Base-by-base conservation (phyloP, 1,284 basidiomycete genomes). In the Serendipita sp. region DNA sequence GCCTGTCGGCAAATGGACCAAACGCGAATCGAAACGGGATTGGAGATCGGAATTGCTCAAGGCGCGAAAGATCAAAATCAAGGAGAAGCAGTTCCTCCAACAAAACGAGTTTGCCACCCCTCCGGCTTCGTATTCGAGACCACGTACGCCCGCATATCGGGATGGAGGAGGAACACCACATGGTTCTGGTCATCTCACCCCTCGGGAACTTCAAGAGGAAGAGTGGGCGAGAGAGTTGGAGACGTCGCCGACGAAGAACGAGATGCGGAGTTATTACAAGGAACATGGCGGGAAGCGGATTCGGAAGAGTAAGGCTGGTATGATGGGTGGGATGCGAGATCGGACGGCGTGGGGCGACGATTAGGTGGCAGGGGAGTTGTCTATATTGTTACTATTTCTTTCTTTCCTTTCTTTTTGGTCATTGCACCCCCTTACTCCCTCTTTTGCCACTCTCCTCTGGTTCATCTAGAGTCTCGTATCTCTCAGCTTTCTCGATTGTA, bases 261-360 rank as follows among this genome's bases (percentile, higher is more conserved):
- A 92, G 72, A 91, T 92, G 82, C 79, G 91, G 43, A 86, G 86
- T 69, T 85, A 85, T 77, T 94, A 94, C 75, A 93, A 93, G 75
- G 87, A 91, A 62, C 75, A 93, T 5, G 87, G 87, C 17, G 91
- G 91, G 66, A 94, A 93, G 75, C 76, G 82, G 6, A 74, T 75
- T 65, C 67, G 68, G 3, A 88, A 85, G 72, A 78, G 74, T 58
- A 91, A 88, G 70, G 72, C 87, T 22, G 85, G 83, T 4, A 77
- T 79, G 50, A 71, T 75, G 2, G 79, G 78, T n/a, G 76, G 76
- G 1, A 73, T 77, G 47, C 76, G 83, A 67, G 85, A 87, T 66
- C 83, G 79, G 69, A 83, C 85, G 22, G 87, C 87, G 58, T 87
- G 84, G 84, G 72, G 67, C 13, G 76, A 22, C 22, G 22, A 22